Percentiles rank a stretch among this genome's conserved stretches.
phyloP scores from a whole-genome alignment of 2,329 filamentous ascomycete species.

The Colletotrichum higginsianum region DNA sequence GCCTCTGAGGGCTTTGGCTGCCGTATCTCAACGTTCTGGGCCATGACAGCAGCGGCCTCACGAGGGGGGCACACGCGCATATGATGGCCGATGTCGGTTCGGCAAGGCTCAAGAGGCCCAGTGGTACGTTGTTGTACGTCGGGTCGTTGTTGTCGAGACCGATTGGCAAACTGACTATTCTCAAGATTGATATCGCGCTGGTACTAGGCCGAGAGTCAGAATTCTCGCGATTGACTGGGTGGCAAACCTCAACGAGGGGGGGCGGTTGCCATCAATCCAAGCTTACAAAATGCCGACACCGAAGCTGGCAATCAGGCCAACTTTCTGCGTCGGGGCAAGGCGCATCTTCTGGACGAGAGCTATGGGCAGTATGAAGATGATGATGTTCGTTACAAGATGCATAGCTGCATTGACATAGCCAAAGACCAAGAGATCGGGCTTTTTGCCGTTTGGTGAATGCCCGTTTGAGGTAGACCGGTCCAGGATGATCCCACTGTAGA shows the following conservation, averaged over 20 bases:
- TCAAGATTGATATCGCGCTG: slow-evolving; percentile 9
- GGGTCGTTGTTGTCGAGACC: background rate
- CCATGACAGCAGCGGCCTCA: slow-evolving; percentile 14
- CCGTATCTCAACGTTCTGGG: background rate
- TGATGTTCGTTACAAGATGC: slow-evolving; percentile 36
- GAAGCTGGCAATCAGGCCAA: slow-evolving; percentile 28
- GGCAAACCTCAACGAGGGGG: too few species aligned
- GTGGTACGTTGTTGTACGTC: slow-evolving; percentile 6
- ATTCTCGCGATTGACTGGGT: background rate
- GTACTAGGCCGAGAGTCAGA: slow-evolving; percentile 10
- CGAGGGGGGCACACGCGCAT: slow-evolving; percentile 18
- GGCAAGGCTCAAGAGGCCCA: slow-evolving; percentile 4
- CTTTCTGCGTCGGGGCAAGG: slow-evolving; percentile 32
- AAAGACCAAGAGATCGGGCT: background rate
- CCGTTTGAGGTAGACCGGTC: background rate
- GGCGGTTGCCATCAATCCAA: too few species aligned
- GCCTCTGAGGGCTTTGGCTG: background rate
- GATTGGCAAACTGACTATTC: background rate
- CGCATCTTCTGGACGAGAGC: slow-evolving; percentile 23
- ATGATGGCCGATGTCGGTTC: slow-evolving; percentile 16
- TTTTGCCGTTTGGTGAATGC: too few species aligned
- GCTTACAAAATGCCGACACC: slow-evolving; percentile 39
- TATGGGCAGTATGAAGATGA: slow-evolving; percentile 41
- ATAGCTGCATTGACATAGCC: slow-evolving; percentile 5
- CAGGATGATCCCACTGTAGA: background rate